A percentile compares a stretch with the other conserved stretches of the same genome.
Conservation (phyloP, 495 filamentous ascomycete species). For the Hyphodiscus hymeniophilus region DNA sequence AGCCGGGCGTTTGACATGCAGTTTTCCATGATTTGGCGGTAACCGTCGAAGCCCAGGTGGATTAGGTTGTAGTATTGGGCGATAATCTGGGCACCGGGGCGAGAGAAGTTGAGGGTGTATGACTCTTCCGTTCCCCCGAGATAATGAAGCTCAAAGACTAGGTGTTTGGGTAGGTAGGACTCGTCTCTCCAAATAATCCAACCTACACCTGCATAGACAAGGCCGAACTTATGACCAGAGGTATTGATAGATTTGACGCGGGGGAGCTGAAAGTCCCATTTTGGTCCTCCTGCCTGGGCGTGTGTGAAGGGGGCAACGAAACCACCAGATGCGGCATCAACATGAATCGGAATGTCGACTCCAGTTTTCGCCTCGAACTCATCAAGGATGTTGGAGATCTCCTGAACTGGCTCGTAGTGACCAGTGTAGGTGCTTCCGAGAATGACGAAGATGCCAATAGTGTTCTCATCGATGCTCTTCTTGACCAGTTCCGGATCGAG, state of each 20-base stretch:
- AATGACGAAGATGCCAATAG: slow-evolving; percentile 71
- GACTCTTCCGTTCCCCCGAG: slow-evolving; percentile 67
- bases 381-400: slow-evolving; percentile 57
- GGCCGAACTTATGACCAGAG: slow-evolving; percentile 68
- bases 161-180: slow-evolving; percentile 56
- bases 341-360: slow-evolving; percentile 63
- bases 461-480: slow-evolving; percentile 68
- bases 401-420: slow-evolving; percentile 68
- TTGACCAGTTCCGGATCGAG: slow-evolving; percentile 56
- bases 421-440: slow-evolving; percentile 69
- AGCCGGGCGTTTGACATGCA: slow-evolving; percentile 60
- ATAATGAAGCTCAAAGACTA: slow-evolving; percentile 70
- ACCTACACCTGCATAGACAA: slow-evolving; percentile 64
- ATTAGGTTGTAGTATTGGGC: slow-evolving; percentile 74
- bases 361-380: slow-evolving; percentile 56
- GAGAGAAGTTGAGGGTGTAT: slow-evolving; percentile 69
- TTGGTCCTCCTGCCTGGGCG: slow-evolving; percentile 47
- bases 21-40: slow-evolving; percentile 60
- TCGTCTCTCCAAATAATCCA: slow-evolving; percentile 73
- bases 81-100: slow-evolving; percentile 63
- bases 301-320: slow-evolving; percentile 69
- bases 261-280: slow-evolving; percentile 64
- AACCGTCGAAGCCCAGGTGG: slow-evolving; percentile 62
- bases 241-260: slow-evolving; percentile 69
- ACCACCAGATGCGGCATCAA: slow-evolving; percentile 64